Evolutionary conservation across 805 yeast genomes (phyloP).

Genomic region (Pichia kluyveri): DNA sequence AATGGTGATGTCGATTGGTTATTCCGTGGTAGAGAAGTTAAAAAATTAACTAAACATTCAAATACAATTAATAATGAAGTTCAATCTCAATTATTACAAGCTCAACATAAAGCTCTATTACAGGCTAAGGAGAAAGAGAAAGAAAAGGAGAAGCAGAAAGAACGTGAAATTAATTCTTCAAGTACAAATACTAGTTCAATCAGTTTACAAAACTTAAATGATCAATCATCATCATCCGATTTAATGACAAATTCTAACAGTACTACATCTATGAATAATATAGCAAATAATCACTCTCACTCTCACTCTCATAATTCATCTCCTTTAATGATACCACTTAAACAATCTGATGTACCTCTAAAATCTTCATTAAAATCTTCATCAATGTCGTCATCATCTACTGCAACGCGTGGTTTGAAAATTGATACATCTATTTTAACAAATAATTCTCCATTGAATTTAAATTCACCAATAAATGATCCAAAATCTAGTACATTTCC

Average conservation of each 20-base stretch:
- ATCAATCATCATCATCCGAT: conserved; percentile 5
- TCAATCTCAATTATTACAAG: conserved; percentile 23
- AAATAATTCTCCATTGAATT: background rate
- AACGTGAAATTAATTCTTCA: background rate
- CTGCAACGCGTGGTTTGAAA: background rate
- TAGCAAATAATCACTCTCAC: no score
- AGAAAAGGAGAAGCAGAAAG: no score
- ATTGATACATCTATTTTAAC: background rate
- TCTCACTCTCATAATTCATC: background rate
- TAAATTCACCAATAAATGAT: background rate
- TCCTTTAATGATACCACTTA: background rate
- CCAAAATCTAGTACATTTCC: background rate
- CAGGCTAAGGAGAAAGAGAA: conserved; percentile 7
- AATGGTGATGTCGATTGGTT: conserved; percentile 82
- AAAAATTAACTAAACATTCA: conserved; percentile 39
- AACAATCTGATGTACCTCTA: background rate
- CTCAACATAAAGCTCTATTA: conserved; percentile 19
- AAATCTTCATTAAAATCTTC: conserved; percentile 9
- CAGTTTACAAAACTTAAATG: background rate
- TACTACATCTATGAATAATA: background rate
- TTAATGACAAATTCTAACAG: background rate
- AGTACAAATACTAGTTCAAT: background rate
- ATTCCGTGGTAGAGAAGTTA: conserved; percentile 63
- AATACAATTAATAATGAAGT: conserved; percentile 23
- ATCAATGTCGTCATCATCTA: background rate